Evolutionary conservation across 2,329 filamentous ascomycete species (phyloP).

Genomic region (Fusarium camptoceras): DNA sequence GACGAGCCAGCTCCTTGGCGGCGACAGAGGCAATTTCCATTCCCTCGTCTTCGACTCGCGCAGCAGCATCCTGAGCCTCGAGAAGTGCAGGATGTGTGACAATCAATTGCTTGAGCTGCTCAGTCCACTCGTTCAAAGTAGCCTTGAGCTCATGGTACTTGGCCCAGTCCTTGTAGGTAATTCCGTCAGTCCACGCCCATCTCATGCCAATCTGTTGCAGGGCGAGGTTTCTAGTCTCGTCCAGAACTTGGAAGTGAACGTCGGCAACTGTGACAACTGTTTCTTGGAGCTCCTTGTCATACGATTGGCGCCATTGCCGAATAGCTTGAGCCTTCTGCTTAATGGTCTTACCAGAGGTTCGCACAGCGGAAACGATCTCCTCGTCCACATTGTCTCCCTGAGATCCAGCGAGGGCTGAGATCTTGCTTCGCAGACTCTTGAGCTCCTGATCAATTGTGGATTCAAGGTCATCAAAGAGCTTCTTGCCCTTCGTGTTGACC

Average conservation of each 20-base stretch:
- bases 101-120: conserved; percentile 81
- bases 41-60: conserved; percentile 78
- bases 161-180: conserved; percentile 97
- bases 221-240: conserved; percentile 83
- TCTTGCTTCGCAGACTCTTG: conserved; percentile 72
- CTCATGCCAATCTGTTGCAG: conserved; percentile 92
- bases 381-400: conserved; percentile 59
- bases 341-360: conserved; percentile 76
- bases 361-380: conserved; percentile 63
- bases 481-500: conserved; percentile 72
- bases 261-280: conserved; percentile 80
- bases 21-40: conserved; percentile 84
- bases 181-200: conserved; percentile 95
- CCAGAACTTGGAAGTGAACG: conserved; percentile 84
- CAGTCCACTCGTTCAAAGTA: conserved; percentile 85
- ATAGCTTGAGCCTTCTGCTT: conserved; percentile 82
- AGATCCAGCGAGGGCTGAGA: conserved; percentile 71
- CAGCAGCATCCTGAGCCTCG: conserved; percentile 74
- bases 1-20: conserved; percentile 80
- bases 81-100: conserved; percentile 77
- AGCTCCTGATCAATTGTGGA: conserved; percentile 74
- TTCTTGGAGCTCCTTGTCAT: conserved; percentile 74
- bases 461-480: conserved; percentile 76
- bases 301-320: conserved; percentile 79
- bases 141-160: conserved; percentile 91